phyloP scores from a whole-genome alignment of 768 basidiomycete species.

The Suillus americanus region DNA sequence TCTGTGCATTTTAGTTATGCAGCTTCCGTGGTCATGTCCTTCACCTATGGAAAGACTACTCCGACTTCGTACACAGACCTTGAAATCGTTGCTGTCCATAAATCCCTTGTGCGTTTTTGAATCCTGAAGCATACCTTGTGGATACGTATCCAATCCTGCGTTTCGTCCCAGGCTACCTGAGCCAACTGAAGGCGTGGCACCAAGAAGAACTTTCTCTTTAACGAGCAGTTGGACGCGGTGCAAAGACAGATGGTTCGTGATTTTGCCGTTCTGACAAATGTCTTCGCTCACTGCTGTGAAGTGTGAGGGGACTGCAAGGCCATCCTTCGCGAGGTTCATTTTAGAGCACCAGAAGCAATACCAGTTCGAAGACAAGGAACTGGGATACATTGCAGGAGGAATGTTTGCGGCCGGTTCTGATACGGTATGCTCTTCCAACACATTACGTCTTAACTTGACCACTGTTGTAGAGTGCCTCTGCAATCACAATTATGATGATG shows the following conservation, averaged over 20 bases:
- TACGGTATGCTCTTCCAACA: conserved; percentile 28
- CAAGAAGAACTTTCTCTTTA: conserved; percentile 34
- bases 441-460: neutral
- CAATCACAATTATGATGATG: conserved; percentile 53
- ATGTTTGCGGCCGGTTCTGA: conserved; percentile 46
- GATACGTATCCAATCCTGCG: conserved; percentile 23
- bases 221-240: conserved; percentile 28
- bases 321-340: conserved; percentile 37
- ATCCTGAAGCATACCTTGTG: conserved; percentile 25
- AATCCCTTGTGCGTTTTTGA: conserved; percentile 27
- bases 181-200: conserved; percentile 54
- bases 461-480: conserved; percentile 36
- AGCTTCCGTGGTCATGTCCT: neutral
- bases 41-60: conserved; percentile 6
- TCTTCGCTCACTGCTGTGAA: conserved; percentile 7
- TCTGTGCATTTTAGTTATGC: neutral
- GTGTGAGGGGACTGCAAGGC: conserved; percentile 22
- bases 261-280: neutral
- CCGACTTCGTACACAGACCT: conserved; percentile 38
- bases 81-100: conserved; percentile 31
- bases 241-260: conserved; percentile 28
- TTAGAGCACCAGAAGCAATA: conserved; percentile 36
- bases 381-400: conserved; percentile 39
- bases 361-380: conserved; percentile 32
- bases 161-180: conserved; percentile 37